Conservation (phyloP, 768 basidiomycete species). For the Glaciozyma martinii region DNA sequence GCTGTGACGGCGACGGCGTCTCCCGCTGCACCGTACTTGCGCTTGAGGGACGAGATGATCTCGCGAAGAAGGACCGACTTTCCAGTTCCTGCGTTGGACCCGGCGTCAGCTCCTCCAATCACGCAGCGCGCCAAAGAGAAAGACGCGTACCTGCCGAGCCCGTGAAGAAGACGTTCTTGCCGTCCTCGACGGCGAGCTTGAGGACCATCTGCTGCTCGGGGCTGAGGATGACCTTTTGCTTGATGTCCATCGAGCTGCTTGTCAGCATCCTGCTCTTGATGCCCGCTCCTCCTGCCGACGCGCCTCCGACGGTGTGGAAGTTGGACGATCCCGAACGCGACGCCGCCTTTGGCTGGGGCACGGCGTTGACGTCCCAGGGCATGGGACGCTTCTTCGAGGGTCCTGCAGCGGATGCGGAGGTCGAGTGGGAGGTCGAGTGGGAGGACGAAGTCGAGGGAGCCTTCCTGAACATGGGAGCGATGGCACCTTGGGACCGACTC, state of each 20-base stretch:
- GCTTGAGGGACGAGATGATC: slow-evolving; percentile 67
- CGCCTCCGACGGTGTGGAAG: slow-evolving; percentile 22
- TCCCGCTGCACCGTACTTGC: slow-evolving; percentile 44
- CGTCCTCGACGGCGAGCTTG: slow-evolving; percentile 57
- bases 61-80: slow-evolving; percentile 90
- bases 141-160: slow-evolving; percentile 75
- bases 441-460: slow-evolving; percentile 8
- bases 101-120: background rate
- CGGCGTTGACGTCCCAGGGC: slow-evolving; percentile 24
- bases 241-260: slow-evolving; percentile 34
- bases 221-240: slow-evolving; percentile 58
- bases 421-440: background rate
- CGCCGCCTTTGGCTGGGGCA: background rate
- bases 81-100: slow-evolving; percentile 61
- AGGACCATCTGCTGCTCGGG: slow-evolving; percentile 78
- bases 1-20: slow-evolving; percentile 74
- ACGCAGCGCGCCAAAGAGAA: background rate
- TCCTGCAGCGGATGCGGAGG: background rate
- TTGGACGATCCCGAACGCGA: background rate
- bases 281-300: background rate
- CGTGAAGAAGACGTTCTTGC: slow-evolving; percentile 82
- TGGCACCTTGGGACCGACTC: background rate
- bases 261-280: slow-evolving; percentile 15
- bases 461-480: background rate
- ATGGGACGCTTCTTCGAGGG: slow-evolving; percentile 16